Percentiles rank a stretch among this genome's conserved stretches.
Evolutionary conservation across 1,139 yeast species (phyloP).

Genomic region (Scheffersomyces titani): DNA sequence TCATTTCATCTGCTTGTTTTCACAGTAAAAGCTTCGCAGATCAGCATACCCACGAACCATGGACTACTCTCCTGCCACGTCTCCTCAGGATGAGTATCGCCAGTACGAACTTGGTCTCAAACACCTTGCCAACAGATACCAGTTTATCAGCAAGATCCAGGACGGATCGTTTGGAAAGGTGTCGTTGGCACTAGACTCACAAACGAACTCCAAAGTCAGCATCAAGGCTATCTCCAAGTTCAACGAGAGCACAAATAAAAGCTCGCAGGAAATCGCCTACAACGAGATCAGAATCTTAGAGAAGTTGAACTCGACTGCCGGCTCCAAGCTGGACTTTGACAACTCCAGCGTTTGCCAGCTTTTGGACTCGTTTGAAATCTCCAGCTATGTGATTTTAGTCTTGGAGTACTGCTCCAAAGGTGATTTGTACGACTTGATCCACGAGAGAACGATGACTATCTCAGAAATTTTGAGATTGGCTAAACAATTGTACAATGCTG

Average conservation of each 20-base stretch:
- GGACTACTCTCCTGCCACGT: background rate
- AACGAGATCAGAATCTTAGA: constrained; percentile 49
- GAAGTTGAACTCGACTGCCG: constrained; percentile 32
- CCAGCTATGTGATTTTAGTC: constrained; percentile 42
- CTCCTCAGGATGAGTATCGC: background rate
- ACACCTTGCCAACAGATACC: constrained; percentile 35
- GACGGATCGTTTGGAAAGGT: constrained; percentile 58
- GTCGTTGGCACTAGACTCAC: constrained; percentile 43
- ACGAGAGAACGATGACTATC: constrained; percentile 15
- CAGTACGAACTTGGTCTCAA: constrained; percentile 36
- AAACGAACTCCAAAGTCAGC: constrained; percentile 20
- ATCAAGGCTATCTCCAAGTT: constrained; percentile 44
- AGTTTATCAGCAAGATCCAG: constrained; percentile 41
- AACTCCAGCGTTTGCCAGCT: constrained; percentile 47
- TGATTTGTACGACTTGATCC: constrained; percentile 50
- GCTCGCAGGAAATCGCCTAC: constrained; percentile 33
- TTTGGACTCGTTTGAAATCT: constrained; percentile 43
- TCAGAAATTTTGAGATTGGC: constrained; percentile 18
- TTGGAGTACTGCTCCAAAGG: constrained; percentile 54
- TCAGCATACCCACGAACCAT: background rate
- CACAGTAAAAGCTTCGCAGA: background rate
- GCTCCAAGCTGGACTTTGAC: constrained; percentile 26
- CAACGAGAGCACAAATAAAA: constrained; percentile 18
- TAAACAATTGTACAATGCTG: constrained; percentile 40
- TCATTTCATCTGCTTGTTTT: background rate